Evolutionary conservation across 2,329 filamentous ascomycete species (phyloP).

Genomic region (Penicillium glabrum): DNA sequence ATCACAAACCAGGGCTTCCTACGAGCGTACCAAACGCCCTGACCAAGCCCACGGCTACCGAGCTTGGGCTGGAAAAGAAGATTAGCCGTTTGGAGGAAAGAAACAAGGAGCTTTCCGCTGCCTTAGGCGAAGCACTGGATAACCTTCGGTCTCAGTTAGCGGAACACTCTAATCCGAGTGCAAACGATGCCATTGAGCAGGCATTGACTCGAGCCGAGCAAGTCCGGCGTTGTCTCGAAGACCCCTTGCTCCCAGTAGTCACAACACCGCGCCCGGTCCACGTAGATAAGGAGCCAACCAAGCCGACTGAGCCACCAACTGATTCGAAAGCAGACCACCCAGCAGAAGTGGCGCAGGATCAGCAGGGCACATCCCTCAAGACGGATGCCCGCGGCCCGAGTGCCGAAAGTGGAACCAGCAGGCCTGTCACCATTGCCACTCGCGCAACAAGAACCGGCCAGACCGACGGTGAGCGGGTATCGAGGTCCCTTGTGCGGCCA

Average conservation of each 20-base stretch:
- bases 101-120: conserved; percentile 42
- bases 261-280: conserved; percentile 4
- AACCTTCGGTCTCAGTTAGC: conserved; percentile 39
- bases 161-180: conserved; percentile 22
- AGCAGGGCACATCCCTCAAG: conserved; percentile 2
- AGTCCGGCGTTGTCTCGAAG: conserved; percentile 45
- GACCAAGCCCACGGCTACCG: conserved; percentile 14
- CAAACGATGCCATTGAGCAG: conserved; percentile 34
- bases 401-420: conserved; percentile 8
- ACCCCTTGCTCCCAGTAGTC: conserved; percentile 34
- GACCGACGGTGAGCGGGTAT: conserved; percentile 17
- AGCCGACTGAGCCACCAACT: background rate
- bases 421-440: conserved; percentile 5
- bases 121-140: conserved; percentile 42
- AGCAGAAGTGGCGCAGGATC: conserved; percentile 6
- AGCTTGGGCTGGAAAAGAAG: conserved; percentile 30
- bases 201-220: conserved; percentile 43
- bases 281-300: conserved; percentile 2
- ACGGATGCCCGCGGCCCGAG: conserved; percentile 9
- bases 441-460: conserved; percentile 7
- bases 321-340: background rate
- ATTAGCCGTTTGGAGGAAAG: conserved; percentile 39
- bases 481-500: conserved; percentile 33
- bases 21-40: background rate
- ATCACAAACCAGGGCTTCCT: background rate